Evolutionary conservation across 139 green algal genomes (phyloP).

Genomic region (Chlorella sp.): DNA sequence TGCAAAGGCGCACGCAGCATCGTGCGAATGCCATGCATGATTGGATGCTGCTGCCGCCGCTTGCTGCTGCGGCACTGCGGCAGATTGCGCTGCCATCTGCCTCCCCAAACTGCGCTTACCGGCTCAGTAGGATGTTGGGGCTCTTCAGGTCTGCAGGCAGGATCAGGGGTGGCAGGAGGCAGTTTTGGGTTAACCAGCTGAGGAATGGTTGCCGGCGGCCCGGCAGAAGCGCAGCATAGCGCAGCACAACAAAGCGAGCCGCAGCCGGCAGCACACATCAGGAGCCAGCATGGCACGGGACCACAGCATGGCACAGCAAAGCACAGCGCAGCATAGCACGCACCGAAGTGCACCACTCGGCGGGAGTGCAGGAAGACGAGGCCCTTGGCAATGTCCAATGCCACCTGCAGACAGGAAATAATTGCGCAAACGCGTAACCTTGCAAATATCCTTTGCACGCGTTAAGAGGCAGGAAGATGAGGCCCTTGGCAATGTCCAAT

Average conservation of each 20-base stretch:
- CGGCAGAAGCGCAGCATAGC: too few species aligned
- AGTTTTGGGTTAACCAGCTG: too few species aligned
- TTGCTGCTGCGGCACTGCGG: background rate
- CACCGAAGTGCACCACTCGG: constrained; percentile 45
- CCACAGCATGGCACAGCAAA: too few species aligned
- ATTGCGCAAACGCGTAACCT: too few species aligned
- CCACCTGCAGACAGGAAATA: constrained; percentile 22
- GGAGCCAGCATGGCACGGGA: too few species aligned
- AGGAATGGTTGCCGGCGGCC: too few species aligned
- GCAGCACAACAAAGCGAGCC: too few species aligned
- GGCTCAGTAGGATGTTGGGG: constrained; percentile 47
- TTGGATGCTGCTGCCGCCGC: background rate
- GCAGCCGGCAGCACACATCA: too few species aligned
- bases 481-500: constrained; percentile 46
- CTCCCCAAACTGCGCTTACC: background rate
- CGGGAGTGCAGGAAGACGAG: constrained; percentile 48
- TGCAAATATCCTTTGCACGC: too few species aligned
- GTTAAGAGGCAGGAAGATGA: constrained; percentile 51
- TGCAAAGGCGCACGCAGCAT: background rate
- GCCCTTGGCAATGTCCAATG: constrained; percentile 48
- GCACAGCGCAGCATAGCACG: too few species aligned
- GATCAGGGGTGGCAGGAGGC: too few species aligned
- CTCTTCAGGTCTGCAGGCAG: constrained; percentile 45
- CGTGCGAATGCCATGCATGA: background rate
- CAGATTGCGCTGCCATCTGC: background rate